Evolutionary conservation across 192 early-diverging fungal species (phyloP).

Genomic region (Irineochytrium annulatum): DNA sequence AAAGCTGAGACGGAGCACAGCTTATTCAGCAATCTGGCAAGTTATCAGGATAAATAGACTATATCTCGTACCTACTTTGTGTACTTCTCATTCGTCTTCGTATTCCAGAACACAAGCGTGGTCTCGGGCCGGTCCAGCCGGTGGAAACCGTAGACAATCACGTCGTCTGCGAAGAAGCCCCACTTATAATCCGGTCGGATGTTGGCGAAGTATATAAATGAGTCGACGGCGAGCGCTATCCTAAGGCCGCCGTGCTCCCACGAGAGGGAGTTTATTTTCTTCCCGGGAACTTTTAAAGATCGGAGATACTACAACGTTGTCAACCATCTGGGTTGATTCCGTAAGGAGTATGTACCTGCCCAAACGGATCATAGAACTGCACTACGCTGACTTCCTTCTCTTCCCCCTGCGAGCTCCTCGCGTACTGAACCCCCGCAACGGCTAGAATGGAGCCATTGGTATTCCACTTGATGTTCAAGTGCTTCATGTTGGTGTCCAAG

Average conservation of each 20-base stretch:
- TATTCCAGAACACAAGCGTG: conserved; percentile 52
- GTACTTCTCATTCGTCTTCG: conserved; percentile 46
- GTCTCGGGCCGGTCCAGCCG: conserved; percentile 40
- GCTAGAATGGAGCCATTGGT: conserved; percentile 53
- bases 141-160: conserved; percentile 47
- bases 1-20: conserved; percentile 38
- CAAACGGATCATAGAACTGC: conserved; percentile 51
- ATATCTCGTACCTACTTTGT: conserved; percentile 33
- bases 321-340: background rate
- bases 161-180: conserved; percentile 45
- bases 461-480: conserved; percentile 55
- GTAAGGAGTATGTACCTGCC: conserved; percentile 44
- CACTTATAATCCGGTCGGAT: conserved; percentile 54
- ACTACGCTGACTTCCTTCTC: conserved; percentile 54
- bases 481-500: conserved; percentile 51
- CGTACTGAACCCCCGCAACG: conserved; percentile 49
- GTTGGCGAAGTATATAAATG: conserved; percentile 62
- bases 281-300: conserved; percentile 56
- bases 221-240: conserved; percentile 57
- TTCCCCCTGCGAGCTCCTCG: conserved; percentile 45
- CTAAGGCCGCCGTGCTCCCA: conserved; percentile 57
- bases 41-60: background rate
- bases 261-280: conserved; percentile 47
- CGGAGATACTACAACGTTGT: conserved; percentile 37
- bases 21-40: conserved; percentile 32